Percentiles rank a stretch among this genome's conserved stretches.
Evolutionary conservation across 148 eudicot genomes (phyloP).

Genomic region (Rhododendron ovatum): DNA sequence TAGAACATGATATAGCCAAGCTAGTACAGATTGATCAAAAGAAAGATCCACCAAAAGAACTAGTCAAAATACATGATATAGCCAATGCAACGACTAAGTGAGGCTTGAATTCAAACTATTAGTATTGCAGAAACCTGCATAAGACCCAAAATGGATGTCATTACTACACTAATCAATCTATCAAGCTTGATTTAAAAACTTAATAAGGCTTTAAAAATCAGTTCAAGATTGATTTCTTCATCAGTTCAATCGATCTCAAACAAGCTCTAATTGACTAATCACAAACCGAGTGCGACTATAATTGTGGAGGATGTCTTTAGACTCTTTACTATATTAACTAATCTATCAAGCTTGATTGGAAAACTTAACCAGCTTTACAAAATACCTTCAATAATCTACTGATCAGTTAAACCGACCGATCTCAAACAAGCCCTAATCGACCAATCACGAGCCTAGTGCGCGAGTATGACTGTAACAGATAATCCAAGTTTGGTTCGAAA

Average conservation of each 20-base stretch:
- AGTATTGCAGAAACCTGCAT: background rate
- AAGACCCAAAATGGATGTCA: background rate
- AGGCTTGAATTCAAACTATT: too few relatives aligned
- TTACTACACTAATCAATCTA: background rate
- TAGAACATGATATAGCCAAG: too few relatives aligned
- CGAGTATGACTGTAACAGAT: background rate
- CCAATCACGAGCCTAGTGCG: background rate
- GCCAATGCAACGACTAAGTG: background rate
- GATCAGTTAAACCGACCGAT: background rate
- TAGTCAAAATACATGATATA: background rate
- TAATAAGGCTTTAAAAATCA: background rate
- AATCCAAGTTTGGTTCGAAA: background rate
- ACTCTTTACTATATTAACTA: background rate
- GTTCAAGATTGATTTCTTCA: background rate
- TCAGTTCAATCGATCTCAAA: background rate
- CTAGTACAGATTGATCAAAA: background rate
- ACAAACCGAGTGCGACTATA: background rate
- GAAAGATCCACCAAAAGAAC: background rate
- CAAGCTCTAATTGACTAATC: background rate
- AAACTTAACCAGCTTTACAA: background rate
- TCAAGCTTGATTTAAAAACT: background rate
- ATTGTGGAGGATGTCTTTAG: background rate
- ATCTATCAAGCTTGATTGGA: background rate
- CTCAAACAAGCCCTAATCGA: background rate
- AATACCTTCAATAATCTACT: background rate